Evolutionary conservation across 176 grass and related monocot genomes (phyloP).

Genomic region (Eremochloa ophiuroides): DNA sequence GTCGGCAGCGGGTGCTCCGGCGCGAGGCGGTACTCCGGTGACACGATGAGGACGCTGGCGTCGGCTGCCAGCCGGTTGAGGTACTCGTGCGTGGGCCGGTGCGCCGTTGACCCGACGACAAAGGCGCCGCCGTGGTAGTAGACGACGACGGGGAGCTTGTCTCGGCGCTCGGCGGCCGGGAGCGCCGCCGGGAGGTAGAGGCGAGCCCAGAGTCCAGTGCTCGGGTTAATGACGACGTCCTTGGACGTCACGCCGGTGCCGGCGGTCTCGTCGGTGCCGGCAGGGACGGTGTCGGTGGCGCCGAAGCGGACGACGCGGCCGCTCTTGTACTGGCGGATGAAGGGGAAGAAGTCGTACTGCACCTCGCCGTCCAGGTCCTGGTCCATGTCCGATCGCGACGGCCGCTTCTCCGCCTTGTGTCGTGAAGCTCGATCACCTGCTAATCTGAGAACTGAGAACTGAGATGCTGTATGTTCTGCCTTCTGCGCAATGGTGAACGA

Average conservation of each 20-base stretch:
- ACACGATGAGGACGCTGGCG: conserved; percentile 38
- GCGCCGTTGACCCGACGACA: conserved; percentile 50
- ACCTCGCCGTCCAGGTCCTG: conserved; percentile 45
- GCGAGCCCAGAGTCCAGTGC: conserved; percentile 53
- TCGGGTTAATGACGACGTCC: conserved; percentile 46
- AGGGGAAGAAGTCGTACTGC: conserved; percentile 42
- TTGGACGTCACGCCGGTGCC: conserved; percentile 51
- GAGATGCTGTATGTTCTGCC: too few species aligned
- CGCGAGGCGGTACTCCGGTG: conserved; percentile 64
- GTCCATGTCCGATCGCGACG: too few species aligned
- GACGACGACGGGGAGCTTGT: conserved; percentile 47
- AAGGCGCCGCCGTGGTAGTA: conserved; percentile 74
- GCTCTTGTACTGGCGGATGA: conserved; percentile 65
- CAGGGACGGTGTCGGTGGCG: conserved; percentile 18
- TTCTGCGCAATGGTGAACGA: too few species aligned
- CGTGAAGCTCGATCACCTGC: too few species aligned
- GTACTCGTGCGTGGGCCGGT: conserved; percentile 49
- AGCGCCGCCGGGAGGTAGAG: conserved; percentile 46
- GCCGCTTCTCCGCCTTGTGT: too few species aligned
- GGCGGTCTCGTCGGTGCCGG: too few species aligned
- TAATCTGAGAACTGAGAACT: too few species aligned
- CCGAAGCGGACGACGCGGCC: conserved; percentile 51
- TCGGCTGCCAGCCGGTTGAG: conserved; percentile 47
- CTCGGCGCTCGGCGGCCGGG: neutral
- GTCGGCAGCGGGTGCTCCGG: conserved; percentile 60